Base-by-base conservation (phyloP, 768 basidiomycete species). In the Termitomyces sp. region DNA sequence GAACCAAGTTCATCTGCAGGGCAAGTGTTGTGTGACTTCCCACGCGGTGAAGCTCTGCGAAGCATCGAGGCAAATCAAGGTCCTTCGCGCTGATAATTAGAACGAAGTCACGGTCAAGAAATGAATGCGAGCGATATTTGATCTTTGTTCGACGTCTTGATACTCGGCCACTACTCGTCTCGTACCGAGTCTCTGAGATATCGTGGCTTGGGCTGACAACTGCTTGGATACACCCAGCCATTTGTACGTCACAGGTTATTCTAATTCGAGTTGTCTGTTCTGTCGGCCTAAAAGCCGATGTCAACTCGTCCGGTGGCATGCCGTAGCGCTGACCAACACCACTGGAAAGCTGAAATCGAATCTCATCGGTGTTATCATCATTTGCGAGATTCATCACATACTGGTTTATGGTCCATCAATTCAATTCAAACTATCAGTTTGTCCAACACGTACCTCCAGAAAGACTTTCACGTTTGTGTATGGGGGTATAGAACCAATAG, bases 341-440 rank as follows among this genome's bases (percentile, higher is more conserved):
- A 58, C 75, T 69, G 0, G 85, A 82, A 13, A 86, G 72, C 51
- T 79, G 76, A n/a, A 86, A 73, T 7, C 83, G 76, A 16, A 84
- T 63, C 43, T 77, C 71, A 53, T 84, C 75, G 18, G 57, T 54
- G 23, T 73, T 63, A 7, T 76, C 81, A 53, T 84, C 77, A 16
- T 82, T 76, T 54, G 76, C 69, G 2, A 86, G 71, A 32, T 75
- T 77, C 72, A 82, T 78, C 0, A 80, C 76, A 60, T 78, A 84
- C 78, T 82, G 58, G 1, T 57, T 6, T 43, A 7, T 29, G 2
- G 39, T 25, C 35, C 18, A 22, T 47, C 35, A 10, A 18, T 16
- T 58, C 56, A 18, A 25, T 20, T 32, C 12, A n/a, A n/a, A n/a
- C n/a, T n/a, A 29, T 42, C 25, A 48, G 10, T 16, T 44, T 25